Conservation (phyloP, 225 moss, liverwort and hornwort genomes). For the Rhytidiadelphus loreus region DNA sequence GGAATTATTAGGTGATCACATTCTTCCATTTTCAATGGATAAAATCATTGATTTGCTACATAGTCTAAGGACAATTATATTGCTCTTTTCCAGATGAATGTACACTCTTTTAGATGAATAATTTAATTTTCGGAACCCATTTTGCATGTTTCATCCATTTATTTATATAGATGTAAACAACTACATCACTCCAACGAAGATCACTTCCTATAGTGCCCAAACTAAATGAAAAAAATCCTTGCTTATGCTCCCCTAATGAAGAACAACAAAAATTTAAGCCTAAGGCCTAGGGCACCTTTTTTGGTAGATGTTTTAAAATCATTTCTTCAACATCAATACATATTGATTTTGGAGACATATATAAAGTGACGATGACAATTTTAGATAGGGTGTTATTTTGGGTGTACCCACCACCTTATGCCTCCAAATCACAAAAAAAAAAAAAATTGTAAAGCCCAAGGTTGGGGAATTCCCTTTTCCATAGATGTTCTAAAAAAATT, state of each 20-base stretch:
- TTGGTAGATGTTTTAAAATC: neutral
- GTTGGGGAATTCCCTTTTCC: no score
- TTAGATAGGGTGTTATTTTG: no score
- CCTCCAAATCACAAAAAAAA: no score
- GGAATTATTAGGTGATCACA: neutral
- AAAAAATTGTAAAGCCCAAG: no score
- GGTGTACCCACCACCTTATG: no score
- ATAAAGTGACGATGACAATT: no score
- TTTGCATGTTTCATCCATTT: neutral
- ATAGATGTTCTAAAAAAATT: no score
- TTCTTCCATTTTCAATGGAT: accelerated
- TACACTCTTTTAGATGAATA: neutral
- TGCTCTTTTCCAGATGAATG: accelerated
- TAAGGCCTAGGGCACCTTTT: accelerated
- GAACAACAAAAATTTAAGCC: accelerated
- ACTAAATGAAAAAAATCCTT: no score
- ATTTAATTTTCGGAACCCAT: neutral
- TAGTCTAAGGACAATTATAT: neutral
- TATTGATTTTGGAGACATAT: neutral
- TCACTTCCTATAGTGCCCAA: accelerated
- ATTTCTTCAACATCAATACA: neutral
- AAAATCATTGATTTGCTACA: neutral
- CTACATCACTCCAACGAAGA: neutral
- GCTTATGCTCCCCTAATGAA: neutral
- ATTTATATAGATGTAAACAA: neutral